These are phyloP conservation scores for Catenaria anguillulae DNA, from an alignment of 371 early-diverging fungal genomes.

Conservation along the genomic window DNA sequence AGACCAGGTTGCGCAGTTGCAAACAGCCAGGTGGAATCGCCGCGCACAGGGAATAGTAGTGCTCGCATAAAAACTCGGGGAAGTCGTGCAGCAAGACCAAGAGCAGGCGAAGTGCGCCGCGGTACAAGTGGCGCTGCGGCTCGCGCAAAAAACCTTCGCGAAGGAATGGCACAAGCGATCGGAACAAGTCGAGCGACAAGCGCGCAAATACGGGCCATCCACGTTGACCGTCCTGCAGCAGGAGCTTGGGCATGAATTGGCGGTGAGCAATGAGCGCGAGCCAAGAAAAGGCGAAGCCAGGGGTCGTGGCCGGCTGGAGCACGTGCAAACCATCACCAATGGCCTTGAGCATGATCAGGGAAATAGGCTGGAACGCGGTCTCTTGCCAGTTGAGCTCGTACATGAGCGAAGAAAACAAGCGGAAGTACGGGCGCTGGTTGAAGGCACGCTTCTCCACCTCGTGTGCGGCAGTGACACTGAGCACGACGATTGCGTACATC, in stretches of 20 bases:
- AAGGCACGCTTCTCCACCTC: conserved; percentile 62
- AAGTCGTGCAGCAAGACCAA: conserved; percentile 92
- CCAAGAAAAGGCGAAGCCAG: conserved; percentile 96
- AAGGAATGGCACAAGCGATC: conserved; percentile 74
- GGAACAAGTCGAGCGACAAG: conserved; percentile 61
- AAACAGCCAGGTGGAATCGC: conserved; percentile 85
- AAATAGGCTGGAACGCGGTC: conserved; percentile 25
- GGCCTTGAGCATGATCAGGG: neutral
- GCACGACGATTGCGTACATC: conserved; percentile 64
- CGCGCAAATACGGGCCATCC: conserved; percentile 79
- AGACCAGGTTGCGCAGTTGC: conserved; percentile 85
- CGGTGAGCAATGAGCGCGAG: conserved; percentile 81
- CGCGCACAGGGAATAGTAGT: conserved; percentile 81
- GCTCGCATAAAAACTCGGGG: conserved; percentile 89
- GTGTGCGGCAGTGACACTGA: conserved; percentile 69
- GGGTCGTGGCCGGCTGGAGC: conserved; percentile 71
- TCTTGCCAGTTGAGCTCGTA: conserved; percentile 62
- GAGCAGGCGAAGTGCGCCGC: conserved; percentile 75
- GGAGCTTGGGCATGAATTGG: conserved; percentile 74
- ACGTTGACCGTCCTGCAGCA: conserved; percentile 51
- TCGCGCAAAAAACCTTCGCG: conserved; percentile 46
- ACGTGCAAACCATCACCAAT: conserved; percentile 62
- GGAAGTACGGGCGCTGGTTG: conserved; percentile 81
- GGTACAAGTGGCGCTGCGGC: conserved; percentile 70
- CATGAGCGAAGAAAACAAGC: conserved; percentile 69